A percentile compares a stretch with the other conserved stretches of the same genome.
Evolutionary conservation across 2,329 filamentous ascomycete genomes (phyloP).

Genomic region (Sporothrix pallida): DNA sequence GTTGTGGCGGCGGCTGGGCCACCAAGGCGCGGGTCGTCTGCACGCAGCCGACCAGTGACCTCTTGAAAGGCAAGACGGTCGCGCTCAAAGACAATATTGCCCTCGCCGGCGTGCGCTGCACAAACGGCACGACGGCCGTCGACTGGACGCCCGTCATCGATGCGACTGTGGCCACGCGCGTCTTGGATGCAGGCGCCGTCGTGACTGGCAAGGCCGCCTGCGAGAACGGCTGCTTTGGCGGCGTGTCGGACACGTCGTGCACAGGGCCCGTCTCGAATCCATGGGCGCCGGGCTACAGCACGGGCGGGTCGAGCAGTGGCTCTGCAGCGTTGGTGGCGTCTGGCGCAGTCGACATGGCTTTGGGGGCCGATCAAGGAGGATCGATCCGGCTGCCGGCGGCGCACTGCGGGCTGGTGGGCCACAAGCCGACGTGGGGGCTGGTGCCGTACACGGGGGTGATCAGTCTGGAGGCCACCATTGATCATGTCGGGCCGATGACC

Average conservation of each 20-base stretch:
- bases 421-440: constrained; percentile 56
- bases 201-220: constrained; percentile 77
- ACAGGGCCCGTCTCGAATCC: constrained; percentile 76
- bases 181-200: constrained; percentile 68
- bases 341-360: constrained; percentile 45
- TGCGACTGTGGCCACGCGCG: constrained; percentile 42
- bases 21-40: background rate
- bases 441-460: constrained; percentile 57
- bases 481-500: constrained; percentile 55
- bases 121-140: constrained; percentile 50
- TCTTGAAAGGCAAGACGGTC: constrained; percentile 72
- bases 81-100: constrained; percentile 79
- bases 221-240: constrained; percentile 68
- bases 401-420: constrained; percentile 50
- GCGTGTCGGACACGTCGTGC: constrained; percentile 66
- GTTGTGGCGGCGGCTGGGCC: background rate
- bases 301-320: constrained; percentile 76
- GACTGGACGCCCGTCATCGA: constrained; percentile 71
- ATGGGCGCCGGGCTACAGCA: constrained; percentile 73
- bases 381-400: constrained; percentile 65
- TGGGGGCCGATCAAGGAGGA: constrained; percentile 75
- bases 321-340: constrained; percentile 55
- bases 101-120: constrained; percentile 66
- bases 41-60: background rate
- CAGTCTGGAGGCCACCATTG: constrained; percentile 48